These are phyloP conservation scores for Bipolaris zeicola DNA, from an alignment of 2,329 filamentous ascomycete species.

Conservation along the genomic window DNA sequence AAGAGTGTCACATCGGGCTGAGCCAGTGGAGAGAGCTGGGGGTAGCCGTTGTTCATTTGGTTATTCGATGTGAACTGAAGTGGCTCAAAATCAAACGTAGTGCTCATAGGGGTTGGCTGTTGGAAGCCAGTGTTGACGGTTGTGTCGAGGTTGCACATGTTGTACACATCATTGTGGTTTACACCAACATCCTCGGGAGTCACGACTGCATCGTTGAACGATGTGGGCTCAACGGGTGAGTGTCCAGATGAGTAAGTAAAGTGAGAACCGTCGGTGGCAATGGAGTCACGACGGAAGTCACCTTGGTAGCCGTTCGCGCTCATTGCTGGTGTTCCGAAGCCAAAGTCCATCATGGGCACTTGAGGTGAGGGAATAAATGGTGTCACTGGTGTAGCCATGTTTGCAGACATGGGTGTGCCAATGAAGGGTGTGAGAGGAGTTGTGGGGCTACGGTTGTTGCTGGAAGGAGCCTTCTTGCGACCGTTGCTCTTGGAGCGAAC, in stretches of 20 bases:
- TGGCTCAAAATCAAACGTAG: conserved; percentile 48
- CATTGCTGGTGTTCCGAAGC: conserved; percentile 41
- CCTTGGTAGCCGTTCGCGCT: conserved; percentile 38
- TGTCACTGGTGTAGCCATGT: conserved; percentile 45
- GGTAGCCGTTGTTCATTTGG: conserved; percentile 30
- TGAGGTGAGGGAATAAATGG: conserved; percentile 52
- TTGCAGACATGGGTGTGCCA: conserved; percentile 43
- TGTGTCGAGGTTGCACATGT: conserved; percentile 60
- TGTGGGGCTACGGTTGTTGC: conserved; percentile 33
- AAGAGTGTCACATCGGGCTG: conserved; percentile 72
- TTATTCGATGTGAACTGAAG: conserved; percentile 41
- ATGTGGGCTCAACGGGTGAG: conserved; percentile 50
- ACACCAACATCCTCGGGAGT: conserved; percentile 58
- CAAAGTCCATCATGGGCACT: conserved; percentile 44
- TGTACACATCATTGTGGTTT: conserved; percentile 65
- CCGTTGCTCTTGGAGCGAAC: conserved; percentile 91
- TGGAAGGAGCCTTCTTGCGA: conserved; percentile 41
- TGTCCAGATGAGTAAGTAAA: conserved; percentile 49
- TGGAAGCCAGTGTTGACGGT: conserved; percentile 66
- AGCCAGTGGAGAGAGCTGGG: conserved; percentile 70
- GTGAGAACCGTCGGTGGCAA: conserved; percentile 44
- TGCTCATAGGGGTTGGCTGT: conserved; percentile 57
- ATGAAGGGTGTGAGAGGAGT: conserved; percentile 47
- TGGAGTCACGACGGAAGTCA: conserved; percentile 46
- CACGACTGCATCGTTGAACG: conserved; percentile 50